Conservation (phyloP, 768 basidiomycete species). For the Leccinum subgranulosum region DNA sequence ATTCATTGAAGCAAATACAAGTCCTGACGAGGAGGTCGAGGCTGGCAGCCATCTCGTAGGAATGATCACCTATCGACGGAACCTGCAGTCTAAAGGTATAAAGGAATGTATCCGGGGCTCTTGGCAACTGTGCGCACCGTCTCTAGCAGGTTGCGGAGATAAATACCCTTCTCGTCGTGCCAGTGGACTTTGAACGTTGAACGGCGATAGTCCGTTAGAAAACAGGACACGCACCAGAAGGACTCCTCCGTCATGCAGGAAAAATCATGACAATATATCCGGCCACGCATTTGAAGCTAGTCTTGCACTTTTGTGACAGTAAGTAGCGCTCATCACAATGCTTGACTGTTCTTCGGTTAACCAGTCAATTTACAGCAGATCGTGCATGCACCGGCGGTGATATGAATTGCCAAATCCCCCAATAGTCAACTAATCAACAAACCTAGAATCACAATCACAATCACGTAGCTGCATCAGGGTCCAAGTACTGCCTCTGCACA, state of each 20-base stretch:
- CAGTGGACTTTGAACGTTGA: neutral
- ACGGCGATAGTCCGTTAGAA: neutral
- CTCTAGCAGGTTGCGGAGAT: neutral
- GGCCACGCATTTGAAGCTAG: neutral
- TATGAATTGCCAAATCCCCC: neutral
- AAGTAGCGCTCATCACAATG: neutral
- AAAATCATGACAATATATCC: neutral
- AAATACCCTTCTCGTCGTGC: neutral
- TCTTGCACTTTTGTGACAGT: neutral
- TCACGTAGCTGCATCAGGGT: neutral
- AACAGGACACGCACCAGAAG: neutral
- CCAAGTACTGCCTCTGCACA: neutral
- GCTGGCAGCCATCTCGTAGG: no score
- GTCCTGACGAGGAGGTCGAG: neutral
- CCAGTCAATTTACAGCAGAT: neutral
- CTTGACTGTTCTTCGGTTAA: neutral
- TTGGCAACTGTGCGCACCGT: no score
- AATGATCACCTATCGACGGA: no score
- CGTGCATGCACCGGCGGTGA: neutral
- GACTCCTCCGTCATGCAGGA: neutral
- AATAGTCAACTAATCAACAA: neutral
- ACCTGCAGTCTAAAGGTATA: neutral
- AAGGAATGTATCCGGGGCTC: neutral
- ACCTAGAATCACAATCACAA: neutral
- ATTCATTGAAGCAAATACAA: neutral